Evolutionary conservation across 371 early-diverging fungal genomes (phyloP), one percentile per base, ranked within the genome.

Genomic region (Actinomortierella ambigua): DNA sequence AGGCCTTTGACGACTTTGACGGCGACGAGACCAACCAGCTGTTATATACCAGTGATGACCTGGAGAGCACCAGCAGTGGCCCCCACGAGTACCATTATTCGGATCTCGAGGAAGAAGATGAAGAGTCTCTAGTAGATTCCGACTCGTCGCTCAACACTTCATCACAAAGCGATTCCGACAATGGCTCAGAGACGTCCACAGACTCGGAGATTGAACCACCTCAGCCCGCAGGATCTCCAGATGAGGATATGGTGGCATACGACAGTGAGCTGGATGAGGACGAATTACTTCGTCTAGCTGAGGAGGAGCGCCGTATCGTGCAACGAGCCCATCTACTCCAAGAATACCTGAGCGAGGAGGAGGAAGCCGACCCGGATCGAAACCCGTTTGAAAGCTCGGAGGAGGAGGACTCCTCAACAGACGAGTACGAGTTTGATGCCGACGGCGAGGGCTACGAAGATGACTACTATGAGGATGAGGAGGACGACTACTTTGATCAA

Each of bases 51-150:
- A 41, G 26, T 5, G 67, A 63, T 29, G 66, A 66, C 11, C 63
- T 59, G 11, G 29, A 50, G 14, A 58, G 59, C 42, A 65, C 52
- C 56, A 63, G 63, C 27, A 63, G 67, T 34, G 60, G 63, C 20
- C 73, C 73, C 9, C 59, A 52, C 9, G 73, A 73, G 51, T 73
- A 65, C 54, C 52, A 73, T 34, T 73, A 73, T 41, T 73, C 73
- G 1, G 73, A 67, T 52, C 53, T 76, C 65, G 78, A 79, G 28
- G 83, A 83, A 18, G 77, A 78, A 41, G 77, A 80, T 11, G 70
- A 69, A 43, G 70, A 69, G 42, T 73, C 73, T 18, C 27, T 73
- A 6, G 63, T 75, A 17, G 75, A 75, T 27, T 68, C 68, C 14
- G 75, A 75, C 23, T 75, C 75, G 1, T 63, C 75, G 4, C 39